Evolutionary conservation across 2,329 filamentous ascomycete genomes (phyloP), one percentile per base, ranked within the genome.

Genomic region (Monilinia vaccinii-corymbosi): DNA sequence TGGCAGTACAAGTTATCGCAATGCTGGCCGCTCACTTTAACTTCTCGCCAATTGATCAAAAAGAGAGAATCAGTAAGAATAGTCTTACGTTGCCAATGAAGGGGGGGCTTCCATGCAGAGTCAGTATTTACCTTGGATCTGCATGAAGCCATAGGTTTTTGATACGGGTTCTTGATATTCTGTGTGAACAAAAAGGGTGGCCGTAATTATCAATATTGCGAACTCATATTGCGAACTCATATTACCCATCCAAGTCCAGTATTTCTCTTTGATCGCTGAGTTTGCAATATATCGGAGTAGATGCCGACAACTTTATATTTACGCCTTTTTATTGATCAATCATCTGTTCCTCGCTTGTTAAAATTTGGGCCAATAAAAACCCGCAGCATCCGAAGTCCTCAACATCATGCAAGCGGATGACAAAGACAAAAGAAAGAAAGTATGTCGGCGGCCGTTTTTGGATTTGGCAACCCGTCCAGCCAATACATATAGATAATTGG

Each of bases 71-170:
- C 21, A 85, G 81, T 66, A 80, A 79, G 71, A 84, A 79, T 53
- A 85, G 83, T 64, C 72, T 87, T 52, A 87, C 84, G 4, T 67
- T 87, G 64, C 84, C 84, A 0, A 86, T 86, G 83, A 75, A 83
- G 57, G 82, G 77, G 2, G 84, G 84, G 0, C 68, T 87, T 62
- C 82, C 81, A 6, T 70, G 67, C 60, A 40, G 31, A 38, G 32
- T 58, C n/a, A 25, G 14, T 38, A 16, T n/a, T 25, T 34, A 34
- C 21, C 14, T 46, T 46, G n/a, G 14, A 25, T 23, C 28, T 56
- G 40, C 23, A 42, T 42, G 11, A 53, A 56, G 3, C 13, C 13
- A 56, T 16, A n/a, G 9, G 5, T 25, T 11, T 21, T 9, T 14
- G 3, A 34, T 4, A 13, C 28, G 18, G 36, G 28, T 4, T 21